Conservation (phyloP, 1,284 basidiomycete species). For the Malassezia arunalokei region DNA sequence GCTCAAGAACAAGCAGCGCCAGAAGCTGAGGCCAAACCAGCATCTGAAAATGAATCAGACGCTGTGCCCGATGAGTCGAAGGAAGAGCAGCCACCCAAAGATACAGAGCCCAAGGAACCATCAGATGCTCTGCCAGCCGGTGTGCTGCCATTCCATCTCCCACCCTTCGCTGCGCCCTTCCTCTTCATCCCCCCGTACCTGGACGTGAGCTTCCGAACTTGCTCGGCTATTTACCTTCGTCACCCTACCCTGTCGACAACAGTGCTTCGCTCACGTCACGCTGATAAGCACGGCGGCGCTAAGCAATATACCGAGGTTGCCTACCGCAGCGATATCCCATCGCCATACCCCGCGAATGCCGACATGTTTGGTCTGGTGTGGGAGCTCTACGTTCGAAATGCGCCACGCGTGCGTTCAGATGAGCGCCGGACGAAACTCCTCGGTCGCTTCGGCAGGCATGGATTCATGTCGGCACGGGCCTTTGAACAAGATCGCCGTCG, state of each 20-base stretch:
- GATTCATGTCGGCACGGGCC: slow-evolving; percentile 27
- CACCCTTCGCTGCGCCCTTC: slow-evolving; percentile 74
- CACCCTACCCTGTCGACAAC: slow-evolving; percentile 81
- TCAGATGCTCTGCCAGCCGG: slow-evolving; percentile 26
- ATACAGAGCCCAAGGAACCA: not conserved
- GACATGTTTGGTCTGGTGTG: slow-evolving; percentile 42
- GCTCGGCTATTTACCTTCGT: slow-evolving; percentile 83
- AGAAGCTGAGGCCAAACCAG: not conserved
- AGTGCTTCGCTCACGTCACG: slow-evolving; percentile 48
- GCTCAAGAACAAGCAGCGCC: not conserved
- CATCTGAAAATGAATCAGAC: slow-evolving; percentile 4
- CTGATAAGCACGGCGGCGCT: slow-evolving; percentile 46
- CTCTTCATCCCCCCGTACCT: slow-evolving; percentile 92
- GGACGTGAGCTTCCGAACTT: slow-evolving; percentile 77
- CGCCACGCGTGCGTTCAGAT: slow-evolving; percentile 37
- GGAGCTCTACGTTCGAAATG: slow-evolving; percentile 40
- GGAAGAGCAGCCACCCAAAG: not conserved
- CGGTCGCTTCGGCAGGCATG: slow-evolving; percentile 26
- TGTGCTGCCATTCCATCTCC: slow-evolving; percentile 59
- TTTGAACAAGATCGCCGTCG: slow-evolving; percentile 28
- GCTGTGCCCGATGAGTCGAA: not conserved
- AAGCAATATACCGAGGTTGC: slow-evolving; percentile 6
- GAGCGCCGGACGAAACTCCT: slow-evolving; percentile 29
- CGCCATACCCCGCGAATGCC: slow-evolving; percentile 36
- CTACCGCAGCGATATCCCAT: slow-evolving; percentile 37